Evolutionary conservation across 257 asterid species (phyloP), one percentile per base, ranked within the genome.

Genomic region (Leptodermis oblonga): DNA sequence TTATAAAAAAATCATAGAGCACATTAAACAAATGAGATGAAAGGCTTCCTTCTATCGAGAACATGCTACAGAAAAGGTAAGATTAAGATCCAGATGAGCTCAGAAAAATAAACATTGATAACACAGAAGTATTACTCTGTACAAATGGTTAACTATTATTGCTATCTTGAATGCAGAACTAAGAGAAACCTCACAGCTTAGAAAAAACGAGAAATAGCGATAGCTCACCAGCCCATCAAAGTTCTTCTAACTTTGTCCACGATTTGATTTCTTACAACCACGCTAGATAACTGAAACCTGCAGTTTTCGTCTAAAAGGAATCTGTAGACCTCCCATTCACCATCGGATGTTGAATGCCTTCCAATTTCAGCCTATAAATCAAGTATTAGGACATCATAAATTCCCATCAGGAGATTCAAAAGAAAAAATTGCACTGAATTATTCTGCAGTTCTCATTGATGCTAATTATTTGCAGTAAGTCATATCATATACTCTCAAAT

Each of bases 291-390:
- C 68, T 83, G 75, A 25, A 77, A 63, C 33, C 53, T 70, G 84
- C 88, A 79, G 77, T 84, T 88, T 62, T 92, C 97, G 0, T 90
- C 97, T 54, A 88, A 80, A 73, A 90, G 97, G 77, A 88, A 92
- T 52, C 88, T 74, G 81, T 88, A 90, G 14, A 90, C 89, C 82
- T 88, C 98, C 95, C 98, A 92, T 75, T 87, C 95, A 5, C 83
- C 85, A 46, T 85, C 88, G 61, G 73, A 81, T 14, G 89, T 75
- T 25, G 88, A 85, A 80, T 81, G 83, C 82, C 96, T 79, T 70
- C 95, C 95, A 25, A 86, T 92, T 75, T 92, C 95, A 26, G 97
- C 98, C 95, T 90, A 71, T 55, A 68, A 81, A 75, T 33, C 68
- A 54, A 26, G 41, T 7, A 12, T 4, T 25, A 10, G 63, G 18